Evolutionary conservation across 441 rosid genomes (phyloP).

Genomic region (Metrosideros polymorpha): DNA sequence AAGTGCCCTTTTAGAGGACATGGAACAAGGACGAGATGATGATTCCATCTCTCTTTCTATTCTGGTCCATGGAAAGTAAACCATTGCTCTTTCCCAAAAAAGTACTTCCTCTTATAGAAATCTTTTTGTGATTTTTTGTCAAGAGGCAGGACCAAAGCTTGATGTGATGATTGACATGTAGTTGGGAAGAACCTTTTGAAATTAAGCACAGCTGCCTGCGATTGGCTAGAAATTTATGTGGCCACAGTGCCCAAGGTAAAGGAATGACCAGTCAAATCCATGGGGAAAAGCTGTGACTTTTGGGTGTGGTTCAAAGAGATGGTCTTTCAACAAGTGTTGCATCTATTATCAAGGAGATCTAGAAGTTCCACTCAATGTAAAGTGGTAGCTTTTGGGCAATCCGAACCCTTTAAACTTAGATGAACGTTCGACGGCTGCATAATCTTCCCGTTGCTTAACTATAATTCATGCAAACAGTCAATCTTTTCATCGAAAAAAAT

Average conservation of each 20-base stretch:
- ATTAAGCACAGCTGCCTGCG: background rate
- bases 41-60: background rate
- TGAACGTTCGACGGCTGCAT: background rate
- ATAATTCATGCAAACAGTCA: background rate
- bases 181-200: background rate
- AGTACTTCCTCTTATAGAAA: background rate
- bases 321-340: background rate
- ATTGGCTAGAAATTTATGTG: background rate
- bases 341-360: background rate
- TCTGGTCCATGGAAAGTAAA: background rate
- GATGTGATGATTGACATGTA: background rate
- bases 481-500: no score
- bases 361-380: background rate
- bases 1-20: constrained; percentile 2
- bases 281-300: background rate
- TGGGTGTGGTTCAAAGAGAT: background rate
- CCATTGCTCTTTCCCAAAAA: background rate
- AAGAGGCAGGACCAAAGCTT: background rate
- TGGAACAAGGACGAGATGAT: background rate
- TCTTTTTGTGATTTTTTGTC: background rate
- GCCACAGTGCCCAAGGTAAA: background rate
- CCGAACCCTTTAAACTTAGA: background rate
- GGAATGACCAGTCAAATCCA: background rate
- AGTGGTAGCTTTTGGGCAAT: background rate
- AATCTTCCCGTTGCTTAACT: background rate